Evolutionary conservation across 2,329 filamentous ascomycete genomes (phyloP), one percentile per base, ranked within the genome.

Genomic region (Paraconiothyrium brasiliense): DNA sequence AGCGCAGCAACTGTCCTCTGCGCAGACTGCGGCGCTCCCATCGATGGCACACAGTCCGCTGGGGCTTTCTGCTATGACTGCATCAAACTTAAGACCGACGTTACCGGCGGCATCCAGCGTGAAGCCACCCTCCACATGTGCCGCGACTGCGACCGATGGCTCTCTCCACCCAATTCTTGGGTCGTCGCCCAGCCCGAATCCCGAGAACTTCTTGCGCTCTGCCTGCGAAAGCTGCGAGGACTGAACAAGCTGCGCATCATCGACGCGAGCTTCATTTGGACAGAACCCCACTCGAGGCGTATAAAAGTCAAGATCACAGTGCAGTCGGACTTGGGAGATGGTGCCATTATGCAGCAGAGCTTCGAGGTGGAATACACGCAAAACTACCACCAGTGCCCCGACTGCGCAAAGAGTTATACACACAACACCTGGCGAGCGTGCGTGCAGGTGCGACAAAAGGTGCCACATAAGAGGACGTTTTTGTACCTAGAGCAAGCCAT

Each of bases 261-360:
- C 73, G 95, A 99, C 77, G 95, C 95, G 50, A 92, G 89, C 72
- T 99, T 98, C 77, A 92, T 98, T 76, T 99, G 95, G 95, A 99
- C 95, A 1, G 95, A 99, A 80, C 94, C 95, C 11, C 95, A 99
- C 82, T 97, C 94, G 71, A 86, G 93, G 75, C 86, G 95, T 77
- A 86, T 98, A 67, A 96, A 94, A 81, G 90, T 98, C 78, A 97
- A 97, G 84, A 90, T 99, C 79, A 98, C 95, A 0, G 90, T 98
- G 51, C 95, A 98, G 75, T 85, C 88, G 68, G 86, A 90, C 76
- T 86, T 86, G 46, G 87, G 86, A 71, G 83, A 89, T 71, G 87
- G 86, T 41, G 88, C 87, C 10, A 89, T 90, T 62, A 77, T 99
- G 71, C 95, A 99, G 80, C 95, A 99, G 81, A 91, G 89, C 54